Base-by-base conservation (phyloP, 306 rosid genomes). In the Gleditsia sinensis region DNA sequence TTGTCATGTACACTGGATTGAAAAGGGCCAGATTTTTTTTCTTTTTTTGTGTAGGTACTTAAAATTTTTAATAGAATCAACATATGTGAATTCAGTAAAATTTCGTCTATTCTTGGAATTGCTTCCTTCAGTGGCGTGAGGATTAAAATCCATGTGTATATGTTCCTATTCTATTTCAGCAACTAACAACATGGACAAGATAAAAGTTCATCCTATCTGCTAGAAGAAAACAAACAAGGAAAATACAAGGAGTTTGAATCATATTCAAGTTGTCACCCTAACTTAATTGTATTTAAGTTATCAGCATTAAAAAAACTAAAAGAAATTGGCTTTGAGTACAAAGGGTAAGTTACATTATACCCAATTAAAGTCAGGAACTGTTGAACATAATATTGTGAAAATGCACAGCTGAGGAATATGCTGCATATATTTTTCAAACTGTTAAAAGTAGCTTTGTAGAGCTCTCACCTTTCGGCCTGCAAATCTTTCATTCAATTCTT, bases 401-500 rank as follows among this genome's bases (percentile, higher is more conserved):
- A n/a, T 33, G 32, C 10, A 7, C 19, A 67, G 19, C 9, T 63
- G 7, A 58, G 25, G 40, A 14, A 4, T 28, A 53, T 17, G 32
- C 12, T 4, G 1, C 50, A 20, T 5, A 49, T 19, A n/a, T 10
- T 65, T 72, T 0, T 9, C 16, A 28, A 39, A 73, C 10, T 9
- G 28, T 61, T 34, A 21, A 43, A 23, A 56, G 28, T 36, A 58
- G 53, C 40, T 78, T 46, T 45, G 66, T 56, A 24, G 30, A 28
- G 72, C 48, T 78, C 83, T 75, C 65, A 88, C 97, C 92, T 90
- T 94, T 85, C 96, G 78, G 70, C 93, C 98, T 28, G 89, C 93
- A 87, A 91, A 91, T 90, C 96, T 86, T 80, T 90, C 89, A 79
- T 85, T 89, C 80, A 94, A 65, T 75, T 88, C 97, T 84, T 83